phyloP scores from a whole-genome alignment of 768 basidiomycete genomes.

The Russula foetens region DNA sequence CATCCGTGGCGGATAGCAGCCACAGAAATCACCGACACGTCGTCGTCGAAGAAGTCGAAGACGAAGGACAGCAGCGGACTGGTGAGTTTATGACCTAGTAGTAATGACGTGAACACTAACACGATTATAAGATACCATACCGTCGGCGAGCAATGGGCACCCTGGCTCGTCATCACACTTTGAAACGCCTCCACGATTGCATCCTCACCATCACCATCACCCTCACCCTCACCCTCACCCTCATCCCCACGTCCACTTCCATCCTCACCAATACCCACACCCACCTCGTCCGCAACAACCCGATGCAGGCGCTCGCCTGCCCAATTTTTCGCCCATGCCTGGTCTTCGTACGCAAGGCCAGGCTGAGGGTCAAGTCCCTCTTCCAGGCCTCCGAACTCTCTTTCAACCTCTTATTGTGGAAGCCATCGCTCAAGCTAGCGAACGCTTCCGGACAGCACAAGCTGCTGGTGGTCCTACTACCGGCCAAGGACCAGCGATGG shows the following conservation, averaged over 20 bases:
- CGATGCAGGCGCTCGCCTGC: neutral
- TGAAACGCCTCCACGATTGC: neutral
- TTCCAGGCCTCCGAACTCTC: constrained; percentile 17
- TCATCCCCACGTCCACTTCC: neutral
- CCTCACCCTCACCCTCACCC: neutral
- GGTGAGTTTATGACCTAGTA: neutral
- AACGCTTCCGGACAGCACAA: constrained; percentile 5
- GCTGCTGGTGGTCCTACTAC: neutral
- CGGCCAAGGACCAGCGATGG: neutral
- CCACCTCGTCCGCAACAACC: neutral
- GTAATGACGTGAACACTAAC: neutral
- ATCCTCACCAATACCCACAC: neutral
- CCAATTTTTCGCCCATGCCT: constrained; percentile 8
- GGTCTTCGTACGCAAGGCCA: constrained; percentile 15
- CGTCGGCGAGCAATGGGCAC: neutral
- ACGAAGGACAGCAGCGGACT: neutral
- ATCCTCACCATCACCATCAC: neutral
- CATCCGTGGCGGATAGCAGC: neutral
- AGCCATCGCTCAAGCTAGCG: constrained; percentile 12
- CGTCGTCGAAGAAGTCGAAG: constrained; percentile 13
- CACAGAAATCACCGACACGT: neutral
- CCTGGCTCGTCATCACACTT: neutral
- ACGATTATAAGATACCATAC: neutral
- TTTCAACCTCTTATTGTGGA: constrained; percentile 15
- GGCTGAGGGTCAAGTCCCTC: constrained; percentile 14